Percentiles rank a stretch among this genome's conserved stretches.
These are phyloP conservation scores for Przewalskia tangutica DNA, from an alignment of 257 asterid genomes.

Conservation along the genomic window DNA sequence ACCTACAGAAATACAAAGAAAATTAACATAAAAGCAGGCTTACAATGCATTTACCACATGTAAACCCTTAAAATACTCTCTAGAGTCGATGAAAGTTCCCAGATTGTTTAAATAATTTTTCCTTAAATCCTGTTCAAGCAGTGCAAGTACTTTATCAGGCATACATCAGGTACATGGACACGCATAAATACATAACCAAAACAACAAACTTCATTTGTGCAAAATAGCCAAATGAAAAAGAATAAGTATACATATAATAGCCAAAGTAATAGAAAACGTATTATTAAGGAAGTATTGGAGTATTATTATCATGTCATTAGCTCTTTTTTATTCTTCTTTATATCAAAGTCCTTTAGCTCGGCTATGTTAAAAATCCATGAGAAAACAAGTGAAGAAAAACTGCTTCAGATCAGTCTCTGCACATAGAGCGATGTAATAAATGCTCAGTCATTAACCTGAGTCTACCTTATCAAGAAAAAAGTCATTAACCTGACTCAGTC, in stretches of 20 bases:
- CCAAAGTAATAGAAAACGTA: neutral
- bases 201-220: neutral
- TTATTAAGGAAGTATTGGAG: neutral
- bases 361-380: neutral
- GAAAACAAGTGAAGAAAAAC: neutral
- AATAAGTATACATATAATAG: neutral
- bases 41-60: neutral
- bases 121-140: neutral
- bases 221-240: neutral
- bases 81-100: neutral
- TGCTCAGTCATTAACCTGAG: slow-evolving; percentile 46
- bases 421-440: neutral
- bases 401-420: neutral
- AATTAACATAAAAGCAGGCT: neutral
- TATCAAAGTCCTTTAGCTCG: neutral
- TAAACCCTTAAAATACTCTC: neutral
- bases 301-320: neutral
- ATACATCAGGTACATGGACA: neutral
- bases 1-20: neutral
- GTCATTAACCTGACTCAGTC: too few relatives aligned
- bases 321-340: neutral
- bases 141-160: neutral
- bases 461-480: neutral
- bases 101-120: neutral
- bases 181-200: neutral